These are phyloP conservation scores for Pholiota microspora DNA, from an alignment of 768 basidiomycete genomes.

Conservation along the genomic window DNA sequence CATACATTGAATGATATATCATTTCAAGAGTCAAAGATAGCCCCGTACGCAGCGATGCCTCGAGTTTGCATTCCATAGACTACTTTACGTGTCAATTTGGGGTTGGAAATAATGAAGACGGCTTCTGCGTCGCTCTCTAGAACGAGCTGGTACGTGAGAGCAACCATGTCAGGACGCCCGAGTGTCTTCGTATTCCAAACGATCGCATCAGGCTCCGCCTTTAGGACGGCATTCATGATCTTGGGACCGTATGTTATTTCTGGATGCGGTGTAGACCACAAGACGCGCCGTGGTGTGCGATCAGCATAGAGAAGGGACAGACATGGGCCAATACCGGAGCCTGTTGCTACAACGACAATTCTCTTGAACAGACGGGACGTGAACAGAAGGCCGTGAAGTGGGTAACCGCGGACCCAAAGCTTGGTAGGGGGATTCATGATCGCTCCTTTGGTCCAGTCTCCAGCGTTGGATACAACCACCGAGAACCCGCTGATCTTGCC, in stretches of 20 bases:
- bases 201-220: conserved; percentile 36
- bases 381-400: conserved; percentile 47
- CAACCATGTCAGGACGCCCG: conserved; percentile 39
- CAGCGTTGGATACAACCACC: conserved; percentile 51
- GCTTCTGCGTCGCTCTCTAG: conserved; percentile 37
- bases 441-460: conserved; percentile 52
- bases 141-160: conserved; percentile 36
- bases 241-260: conserved; percentile 38
- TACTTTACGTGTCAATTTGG: conserved; percentile 36
- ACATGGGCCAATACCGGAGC: conserved; percentile 51
- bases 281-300: conserved; percentile 33
- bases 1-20: background rate
- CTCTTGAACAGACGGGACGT: conserved; percentile 49
- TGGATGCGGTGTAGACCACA: conserved; percentile 42
- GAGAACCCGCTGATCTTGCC: conserved; percentile 43
- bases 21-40: conserved; percentile 39
- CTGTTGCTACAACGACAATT: conserved; percentile 53
- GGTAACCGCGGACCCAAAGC: conserved; percentile 54
- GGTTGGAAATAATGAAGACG: conserved; percentile 40
- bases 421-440: conserved; percentile 49
- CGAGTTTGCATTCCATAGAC: conserved; percentile 39
- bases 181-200: conserved; percentile 38
- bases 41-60: conserved; percentile 39
- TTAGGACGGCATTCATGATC: conserved; percentile 36
- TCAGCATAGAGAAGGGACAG: conserved; percentile 34